These are phyloP conservation scores for Trichoderma koningii DNA, from an alignment of 2,329 filamentous ascomycete genomes.

Conservation along the genomic window DNA sequence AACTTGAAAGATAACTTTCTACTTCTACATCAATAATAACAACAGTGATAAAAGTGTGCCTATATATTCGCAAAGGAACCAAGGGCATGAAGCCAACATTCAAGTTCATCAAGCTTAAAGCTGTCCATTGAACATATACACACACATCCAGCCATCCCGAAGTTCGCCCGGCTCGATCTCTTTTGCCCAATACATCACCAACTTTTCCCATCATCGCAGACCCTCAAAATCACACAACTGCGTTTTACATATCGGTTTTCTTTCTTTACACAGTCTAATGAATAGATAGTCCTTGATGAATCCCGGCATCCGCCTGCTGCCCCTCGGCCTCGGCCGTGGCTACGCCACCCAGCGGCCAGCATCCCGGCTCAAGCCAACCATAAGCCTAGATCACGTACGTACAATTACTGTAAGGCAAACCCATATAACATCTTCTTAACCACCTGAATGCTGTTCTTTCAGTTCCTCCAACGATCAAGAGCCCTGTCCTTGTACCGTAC, in stretches of 20 bases:
- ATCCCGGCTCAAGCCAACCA: constrained; percentile 41
- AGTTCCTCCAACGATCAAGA: constrained; percentile 62
- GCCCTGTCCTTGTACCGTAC: constrained; percentile 60
- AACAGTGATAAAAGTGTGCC: too few relatives aligned
- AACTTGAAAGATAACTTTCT: too few relatives aligned
- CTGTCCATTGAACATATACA: background rate
- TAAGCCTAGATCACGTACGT: constrained; percentile 61
- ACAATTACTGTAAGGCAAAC: background rate
- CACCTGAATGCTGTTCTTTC: too few relatives aligned
- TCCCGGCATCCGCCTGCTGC: constrained; percentile 34
- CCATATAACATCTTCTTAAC: too few relatives aligned
- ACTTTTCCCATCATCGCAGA: background rate
- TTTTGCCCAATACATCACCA: constrained; percentile 13
- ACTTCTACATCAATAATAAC: too few relatives aligned
- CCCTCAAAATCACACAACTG: background rate
- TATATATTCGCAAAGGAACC: too few relatives aligned
- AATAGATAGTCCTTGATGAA: constrained; percentile 33
- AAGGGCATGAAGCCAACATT: background rate
- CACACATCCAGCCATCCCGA: constrained; percentile 23
- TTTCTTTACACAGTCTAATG: constrained; percentile 1
- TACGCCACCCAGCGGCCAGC: constrained; percentile 39
- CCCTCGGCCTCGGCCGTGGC: constrained; percentile 38
- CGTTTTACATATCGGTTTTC: too few relatives aligned
- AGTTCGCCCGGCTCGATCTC: constrained; percentile 30
- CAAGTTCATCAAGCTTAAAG: constrained; percentile 8